phyloP scores from a whole-genome alignment of 2,329 filamentous ascomycete species.

The Penicillium sp. region DNA sequence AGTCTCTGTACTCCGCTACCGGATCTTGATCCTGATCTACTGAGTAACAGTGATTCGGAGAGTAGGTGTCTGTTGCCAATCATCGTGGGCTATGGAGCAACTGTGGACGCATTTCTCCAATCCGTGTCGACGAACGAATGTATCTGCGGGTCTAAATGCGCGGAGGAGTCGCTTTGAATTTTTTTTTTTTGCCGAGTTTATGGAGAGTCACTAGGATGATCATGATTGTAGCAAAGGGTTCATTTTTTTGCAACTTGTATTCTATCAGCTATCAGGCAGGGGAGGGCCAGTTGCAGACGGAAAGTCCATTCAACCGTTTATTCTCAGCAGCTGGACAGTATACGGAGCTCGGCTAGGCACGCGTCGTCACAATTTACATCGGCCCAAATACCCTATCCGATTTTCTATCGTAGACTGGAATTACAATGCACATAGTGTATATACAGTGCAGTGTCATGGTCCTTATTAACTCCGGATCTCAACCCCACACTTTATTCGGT shows the following conservation, averaged over 20 bases:
- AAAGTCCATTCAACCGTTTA: background rate
- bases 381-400: constrained; percentile 14
- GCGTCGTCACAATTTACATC: background rate
- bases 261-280: background rate
- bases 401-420: background rate
- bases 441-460: background rate
- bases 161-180: constrained; percentile 8
- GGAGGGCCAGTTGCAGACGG: background rate
- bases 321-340: constrained; percentile 20
- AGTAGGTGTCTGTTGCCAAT: constrained; percentile 34
- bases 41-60: constrained; percentile 8
- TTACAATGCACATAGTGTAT: background rate
- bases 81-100: constrained; percentile 35
- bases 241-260: constrained; percentile 4
- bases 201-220: background rate
- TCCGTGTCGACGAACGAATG: constrained; percentile 33
- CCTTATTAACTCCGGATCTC: background rate
- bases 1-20: constrained; percentile 12
- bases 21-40: constrained; percentile 13
- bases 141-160: constrained; percentile 30
- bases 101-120: constrained; percentile 35
- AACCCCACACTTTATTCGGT: constrained; percentile 31
- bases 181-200: background rate
- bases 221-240: too few species aligned
- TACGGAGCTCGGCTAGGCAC: constrained; percentile 19